These are phyloP conservation scores for Nyctanthes arbortristis DNA, from an alignment of 257 asterid species.

Conservation along the genomic window DNA sequence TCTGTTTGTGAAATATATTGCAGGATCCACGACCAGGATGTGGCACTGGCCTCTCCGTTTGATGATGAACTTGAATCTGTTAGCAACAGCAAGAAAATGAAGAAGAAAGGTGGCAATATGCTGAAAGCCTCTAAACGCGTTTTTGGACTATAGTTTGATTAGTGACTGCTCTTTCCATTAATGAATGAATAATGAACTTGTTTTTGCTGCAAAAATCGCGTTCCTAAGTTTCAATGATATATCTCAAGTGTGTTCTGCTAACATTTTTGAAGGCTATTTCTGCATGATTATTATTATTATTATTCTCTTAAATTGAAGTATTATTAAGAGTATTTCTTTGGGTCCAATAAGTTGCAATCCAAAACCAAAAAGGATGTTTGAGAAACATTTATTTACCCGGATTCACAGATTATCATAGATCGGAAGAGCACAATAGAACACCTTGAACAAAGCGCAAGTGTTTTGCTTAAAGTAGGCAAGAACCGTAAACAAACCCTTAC, in stretches of 20 bases:
- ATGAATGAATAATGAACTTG: constrained; percentile 1
- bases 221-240: background rate
- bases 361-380: too few species aligned
- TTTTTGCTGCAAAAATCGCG: background rate
- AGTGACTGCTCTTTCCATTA: background rate
- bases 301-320: too few species aligned
- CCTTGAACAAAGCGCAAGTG: too few species aligned
- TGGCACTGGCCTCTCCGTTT: constrained; percentile 20
- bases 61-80: constrained; percentile 27
- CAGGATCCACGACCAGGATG: constrained; percentile 51
- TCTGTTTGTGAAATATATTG: constrained; percentile 49
- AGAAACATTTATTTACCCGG: too few species aligned
- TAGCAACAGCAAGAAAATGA: constrained; percentile 20
- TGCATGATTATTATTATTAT: background rate
- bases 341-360: background rate
- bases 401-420: too few species aligned
- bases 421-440: too few species aligned
- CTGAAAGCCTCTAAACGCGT: constrained; percentile 50
- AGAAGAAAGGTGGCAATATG: constrained; percentile 36
- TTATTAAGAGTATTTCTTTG: too few species aligned
- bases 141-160: constrained; percentile 30
- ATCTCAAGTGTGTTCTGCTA: background rate
- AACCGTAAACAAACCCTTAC: too few species aligned
- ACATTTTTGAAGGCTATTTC: background rate
- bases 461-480: too few species aligned